Evolutionary conservation across 305 asterid species (phyloP).

Genomic region (Coffea humblotiana): DNA sequence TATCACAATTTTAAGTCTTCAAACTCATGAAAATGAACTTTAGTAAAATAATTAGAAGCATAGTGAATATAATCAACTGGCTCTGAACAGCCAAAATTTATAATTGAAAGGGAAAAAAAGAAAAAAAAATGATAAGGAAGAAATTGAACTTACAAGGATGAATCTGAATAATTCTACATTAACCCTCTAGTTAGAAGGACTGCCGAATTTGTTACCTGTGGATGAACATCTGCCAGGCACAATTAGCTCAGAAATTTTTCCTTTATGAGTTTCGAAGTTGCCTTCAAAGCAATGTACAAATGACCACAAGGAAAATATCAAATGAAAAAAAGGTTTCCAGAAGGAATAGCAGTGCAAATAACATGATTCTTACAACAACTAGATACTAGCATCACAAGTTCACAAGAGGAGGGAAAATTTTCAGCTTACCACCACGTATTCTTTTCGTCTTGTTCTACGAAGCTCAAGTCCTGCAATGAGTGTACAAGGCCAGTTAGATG

Average conservation of each 20-base stretch:
- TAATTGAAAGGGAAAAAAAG: too few species aligned
- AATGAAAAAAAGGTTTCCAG: not conserved
- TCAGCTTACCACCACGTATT: constrained; percentile 56
- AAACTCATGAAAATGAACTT: not conserved
- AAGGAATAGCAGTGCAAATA: not conserved
- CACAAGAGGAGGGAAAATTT: not conserved
- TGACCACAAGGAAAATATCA: not conserved
- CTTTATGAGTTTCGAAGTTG: constrained; percentile 61
- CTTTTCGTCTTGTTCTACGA: constrained; percentile 63
- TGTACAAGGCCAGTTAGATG: constrained; percentile 21
- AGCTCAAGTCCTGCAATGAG: constrained; percentile 62
- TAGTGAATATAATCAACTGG: not conserved
- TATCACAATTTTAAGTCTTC: not conserved
- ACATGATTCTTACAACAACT: not conserved
- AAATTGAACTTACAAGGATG: not conserved
- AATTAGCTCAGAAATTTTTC: constrained; percentile 41
- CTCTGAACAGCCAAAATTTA: not conserved
- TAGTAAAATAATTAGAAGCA: not conserved
- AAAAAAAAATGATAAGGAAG: not conserved
- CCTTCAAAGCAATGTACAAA: constrained; percentile 40
- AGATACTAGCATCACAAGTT: not conserved
- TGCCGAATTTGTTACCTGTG: not conserved
- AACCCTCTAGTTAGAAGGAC: not conserved
- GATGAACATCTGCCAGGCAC: not conserved
- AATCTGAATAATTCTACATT: not conserved